Percentiles rank a stretch among this genome's conserved stretches.
phyloP scores from a whole-genome alignment of 345 rosid species.

The Lagerstroemia speciosa region DNA sequence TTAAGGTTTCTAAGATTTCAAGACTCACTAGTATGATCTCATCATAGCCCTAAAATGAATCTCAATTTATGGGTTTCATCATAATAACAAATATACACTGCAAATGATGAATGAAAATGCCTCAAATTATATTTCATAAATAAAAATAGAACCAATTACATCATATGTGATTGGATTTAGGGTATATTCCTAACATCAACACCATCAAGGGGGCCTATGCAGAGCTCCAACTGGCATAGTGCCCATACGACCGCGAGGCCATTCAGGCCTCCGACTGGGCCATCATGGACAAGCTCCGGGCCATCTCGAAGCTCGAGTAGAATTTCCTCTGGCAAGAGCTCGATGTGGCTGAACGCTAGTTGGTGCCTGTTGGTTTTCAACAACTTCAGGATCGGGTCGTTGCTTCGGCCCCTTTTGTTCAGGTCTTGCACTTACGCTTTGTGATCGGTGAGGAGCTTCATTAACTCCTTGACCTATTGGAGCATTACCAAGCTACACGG shows the following conservation, averaged over 20 bases:
- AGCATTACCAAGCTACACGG: no score
- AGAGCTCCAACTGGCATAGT: slow-evolving; percentile 84
- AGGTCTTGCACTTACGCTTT: slow-evolving; percentile 38
- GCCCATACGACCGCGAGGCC: slow-evolving; percentile 65
- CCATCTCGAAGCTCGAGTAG: slow-evolving; percentile 60
- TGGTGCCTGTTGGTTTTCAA: slow-evolving; percentile 52
- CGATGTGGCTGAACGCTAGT: slow-evolving; percentile 52
- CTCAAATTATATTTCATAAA: no score
- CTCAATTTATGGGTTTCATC: no score
- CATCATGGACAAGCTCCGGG: slow-evolving; percentile 60
- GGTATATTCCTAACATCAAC: no score
- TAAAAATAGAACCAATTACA: no score
- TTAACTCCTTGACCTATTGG: no score
- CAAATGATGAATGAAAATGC: no score
- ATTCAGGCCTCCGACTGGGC: slow-evolving; percentile 76
- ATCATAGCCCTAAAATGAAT: no score
- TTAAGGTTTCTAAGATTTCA: no score
- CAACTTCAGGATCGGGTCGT: slow-evolving; percentile 22
- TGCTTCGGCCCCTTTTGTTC: slow-evolving; percentile 42
- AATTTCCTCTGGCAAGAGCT: slow-evolving; percentile 53
- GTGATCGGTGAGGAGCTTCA: slow-evolving; percentile 54
- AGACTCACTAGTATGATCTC: no score
- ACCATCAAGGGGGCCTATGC: slow-evolving; percentile 84
- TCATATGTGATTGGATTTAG: no score
- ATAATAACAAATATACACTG: no score